phyloP scores from a whole-genome alignment of 768 basidiomycete genomes.

The Saitozyma podzolica region DNA sequence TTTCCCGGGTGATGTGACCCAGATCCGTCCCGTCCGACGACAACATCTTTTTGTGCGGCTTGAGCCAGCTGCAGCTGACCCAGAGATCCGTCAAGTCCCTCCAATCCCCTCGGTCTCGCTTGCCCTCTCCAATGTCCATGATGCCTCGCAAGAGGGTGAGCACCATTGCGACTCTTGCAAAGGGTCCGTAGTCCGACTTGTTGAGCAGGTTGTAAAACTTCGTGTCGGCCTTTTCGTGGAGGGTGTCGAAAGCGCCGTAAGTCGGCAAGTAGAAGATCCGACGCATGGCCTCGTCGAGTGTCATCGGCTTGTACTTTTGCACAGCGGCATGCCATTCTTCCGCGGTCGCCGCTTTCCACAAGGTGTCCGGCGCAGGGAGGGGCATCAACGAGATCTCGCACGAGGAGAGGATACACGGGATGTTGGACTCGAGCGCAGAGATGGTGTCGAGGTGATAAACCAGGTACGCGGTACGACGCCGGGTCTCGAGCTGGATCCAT shows the following conservation, averaged over 20 bases:
- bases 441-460: slow-evolving; percentile 54
- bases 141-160: slow-evolving; percentile 51
- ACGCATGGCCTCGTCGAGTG: slow-evolving; percentile 48
- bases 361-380: slow-evolving; percentile 51
- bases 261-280: slow-evolving; percentile 46
- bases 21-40: slow-evolving; percentile 41
- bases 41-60: slow-evolving; percentile 34
- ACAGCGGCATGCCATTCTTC: slow-evolving; percentile 49
- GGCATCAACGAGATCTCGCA: slow-evolving; percentile 50
- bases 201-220: slow-evolving; percentile 43
- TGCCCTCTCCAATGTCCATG: slow-evolving; percentile 53
- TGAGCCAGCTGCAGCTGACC: slow-evolving; percentile 37
- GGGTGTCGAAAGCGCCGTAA: slow-evolving; percentile 38
- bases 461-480: slow-evolving; percentile 50
- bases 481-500: slow-evolving; percentile 53
- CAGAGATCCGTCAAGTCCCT: slow-evolving; percentile 46
- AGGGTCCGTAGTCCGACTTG: slow-evolving; percentile 49
- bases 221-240: slow-evolving; percentile 40
- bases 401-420: slow-evolving; percentile 42
- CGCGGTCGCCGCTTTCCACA: slow-evolving; percentile 53
- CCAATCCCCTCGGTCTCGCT: slow-evolving; percentile 47
- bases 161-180: slow-evolving; percentile 51
- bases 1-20: slow-evolving; percentile 41
- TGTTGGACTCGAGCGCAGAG: slow-evolving; percentile 51
- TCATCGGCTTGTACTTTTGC: slow-evolving; percentile 39